Conservation (phyloP, 495 filamentous ascomycete species). For the Neurospora sp. region DNA sequence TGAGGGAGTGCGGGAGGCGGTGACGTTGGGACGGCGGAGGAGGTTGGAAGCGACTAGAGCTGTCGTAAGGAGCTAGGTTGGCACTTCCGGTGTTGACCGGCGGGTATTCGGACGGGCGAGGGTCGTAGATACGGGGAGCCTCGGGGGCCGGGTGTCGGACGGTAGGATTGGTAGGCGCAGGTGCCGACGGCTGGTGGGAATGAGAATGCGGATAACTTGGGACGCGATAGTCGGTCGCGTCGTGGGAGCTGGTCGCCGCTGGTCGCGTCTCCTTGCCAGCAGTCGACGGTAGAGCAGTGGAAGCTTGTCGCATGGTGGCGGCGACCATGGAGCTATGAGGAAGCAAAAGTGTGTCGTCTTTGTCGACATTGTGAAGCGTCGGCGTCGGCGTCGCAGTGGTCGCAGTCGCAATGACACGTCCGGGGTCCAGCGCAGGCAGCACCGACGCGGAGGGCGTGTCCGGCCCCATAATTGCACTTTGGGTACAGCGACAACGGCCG, state of each 20-base stretch:
- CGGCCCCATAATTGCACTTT: constrained; percentile 14
- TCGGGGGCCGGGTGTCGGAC: constrained; percentile 9
- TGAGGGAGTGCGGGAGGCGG: constrained; percentile 23
- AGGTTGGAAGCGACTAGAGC: not conserved
- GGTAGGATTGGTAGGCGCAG: constrained; percentile 2
- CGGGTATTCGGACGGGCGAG: constrained; percentile 1
- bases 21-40: constrained; percentile 10
- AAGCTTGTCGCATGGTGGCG: not conserved
- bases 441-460: constrained; percentile 10
- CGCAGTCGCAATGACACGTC: constrained; percentile 7
- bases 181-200: constrained; percentile 9
- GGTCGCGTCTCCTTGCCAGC: not conserved
- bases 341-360: constrained; percentile 13
- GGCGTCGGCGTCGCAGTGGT: not conserved
- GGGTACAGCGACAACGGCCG: constrained; percentile 1
- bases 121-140: not conserved
- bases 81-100: not conserved
- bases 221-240: not conserved
- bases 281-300: not conserved
- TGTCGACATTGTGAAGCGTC: constrained; percentile 8
- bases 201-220: constrained; percentile 2
- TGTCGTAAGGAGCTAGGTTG: not conserved
- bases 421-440: constrained; percentile 18
- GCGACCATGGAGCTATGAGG: constrained; percentile 1
- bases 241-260: not conserved